Percentiles rank a stretch among this genome's conserved stretches.
phyloP scores from a whole-genome alignment of 148 eudicot genomes.

The Fallopia convolvulus region DNA sequence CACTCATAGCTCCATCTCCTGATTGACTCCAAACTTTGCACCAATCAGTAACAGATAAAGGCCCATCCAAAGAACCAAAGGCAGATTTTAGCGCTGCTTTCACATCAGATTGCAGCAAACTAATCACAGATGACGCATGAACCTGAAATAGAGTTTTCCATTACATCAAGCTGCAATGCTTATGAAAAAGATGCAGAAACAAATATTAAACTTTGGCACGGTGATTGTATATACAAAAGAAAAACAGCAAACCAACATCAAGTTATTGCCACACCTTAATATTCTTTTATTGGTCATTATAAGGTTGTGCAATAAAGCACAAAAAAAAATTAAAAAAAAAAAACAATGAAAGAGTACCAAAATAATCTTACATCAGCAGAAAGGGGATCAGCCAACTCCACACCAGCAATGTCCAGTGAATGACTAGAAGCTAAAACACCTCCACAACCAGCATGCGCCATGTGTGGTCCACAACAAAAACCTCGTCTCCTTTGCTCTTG shows the following conservation, averaged over 20 bases:
- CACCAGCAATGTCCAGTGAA: slow-evolving; percentile 87
- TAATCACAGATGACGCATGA: slow-evolving; percentile 74
- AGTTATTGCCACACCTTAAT: background rate
- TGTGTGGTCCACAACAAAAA: slow-evolving; percentile 87
- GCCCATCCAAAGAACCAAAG: slow-evolving; percentile 81
- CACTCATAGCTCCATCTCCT: slow-evolving; percentile 42
- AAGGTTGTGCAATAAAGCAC: background rate
- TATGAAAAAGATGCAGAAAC: background rate
- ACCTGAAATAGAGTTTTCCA: slow-evolving; percentile 47
- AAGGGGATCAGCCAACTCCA: slow-evolving; percentile 82
- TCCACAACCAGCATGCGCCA: slow-evolving; percentile 98
- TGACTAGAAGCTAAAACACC: slow-evolving; percentile 90
- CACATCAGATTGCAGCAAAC: slow-evolving; percentile 79
- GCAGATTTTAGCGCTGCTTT: slow-evolving; percentile 79
- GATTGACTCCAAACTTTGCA: slow-evolving; percentile 75
- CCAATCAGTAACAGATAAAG: slow-evolving; percentile 81
- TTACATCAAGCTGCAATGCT: background rate
- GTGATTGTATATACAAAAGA: background rate
- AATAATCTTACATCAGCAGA: slow-evolving; percentile 67
- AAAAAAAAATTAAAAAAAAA: background rate
- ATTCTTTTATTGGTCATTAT: background rate
- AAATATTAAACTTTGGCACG: background rate
- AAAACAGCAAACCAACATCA: background rate
- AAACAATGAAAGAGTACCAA: background rate
- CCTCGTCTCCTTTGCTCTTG: slow-evolving; percentile 93